Conservation (phyloP, 768 basidiomycete species). For the Auriscalpium orientale region DNA sequence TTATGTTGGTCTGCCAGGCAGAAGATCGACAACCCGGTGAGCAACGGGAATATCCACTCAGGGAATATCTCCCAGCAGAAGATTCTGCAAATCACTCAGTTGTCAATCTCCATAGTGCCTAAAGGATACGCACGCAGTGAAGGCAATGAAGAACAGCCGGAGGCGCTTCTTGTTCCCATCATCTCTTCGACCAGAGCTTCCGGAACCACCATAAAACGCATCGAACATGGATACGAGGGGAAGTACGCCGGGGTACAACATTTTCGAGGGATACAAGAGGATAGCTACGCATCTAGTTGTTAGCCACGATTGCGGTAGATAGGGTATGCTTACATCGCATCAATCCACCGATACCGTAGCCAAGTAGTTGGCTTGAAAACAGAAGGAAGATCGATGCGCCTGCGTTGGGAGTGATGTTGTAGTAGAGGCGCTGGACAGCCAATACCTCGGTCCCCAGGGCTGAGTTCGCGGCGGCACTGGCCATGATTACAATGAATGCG, state of each 20-base stretch:
- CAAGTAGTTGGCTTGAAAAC: constrained; percentile 29
- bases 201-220: constrained; percentile 30
- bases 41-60: constrained; percentile 14
- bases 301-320: not conserved
- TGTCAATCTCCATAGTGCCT: not conserved
- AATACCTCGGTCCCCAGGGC: constrained; percentile 48
- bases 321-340: constrained; percentile 33
- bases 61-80: constrained; percentile 20
- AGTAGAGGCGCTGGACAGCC: constrained; percentile 37
- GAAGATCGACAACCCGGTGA: constrained; percentile 22
- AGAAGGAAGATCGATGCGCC: constrained; percentile 38
- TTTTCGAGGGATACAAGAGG: constrained; percentile 45
- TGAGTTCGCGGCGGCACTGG: constrained; percentile 45
- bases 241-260: constrained; percentile 41
- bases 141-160: constrained; percentile 42
- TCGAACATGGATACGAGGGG: constrained; percentile 44
- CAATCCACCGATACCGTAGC: constrained; percentile 50
- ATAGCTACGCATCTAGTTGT: constrained; percentile 24
- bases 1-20: constrained; percentile 20
- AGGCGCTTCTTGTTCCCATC: constrained; percentile 31
- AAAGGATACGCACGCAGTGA: constrained; percentile 21
- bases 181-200: constrained; percentile 20
- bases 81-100: constrained; percentile 19
- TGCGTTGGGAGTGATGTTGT: constrained; percentile 42
- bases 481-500: constrained; percentile 51